Evolutionary conservation across 345 rosid species (phyloP).

Genomic region (Odontarrhena argentea): DNA sequence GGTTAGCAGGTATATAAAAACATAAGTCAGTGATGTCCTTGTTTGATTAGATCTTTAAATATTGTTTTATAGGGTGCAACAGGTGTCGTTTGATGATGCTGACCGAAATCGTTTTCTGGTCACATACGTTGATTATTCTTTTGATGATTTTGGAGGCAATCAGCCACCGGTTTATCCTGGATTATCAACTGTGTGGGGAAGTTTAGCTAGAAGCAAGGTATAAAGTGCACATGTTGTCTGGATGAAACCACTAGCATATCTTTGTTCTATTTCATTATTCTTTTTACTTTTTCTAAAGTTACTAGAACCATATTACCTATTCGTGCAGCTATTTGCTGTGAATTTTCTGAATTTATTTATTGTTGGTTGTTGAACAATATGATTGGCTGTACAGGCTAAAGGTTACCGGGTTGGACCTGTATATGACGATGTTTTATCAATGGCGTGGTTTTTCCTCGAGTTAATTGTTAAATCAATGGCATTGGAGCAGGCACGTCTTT

Average conservation of each 20-base stretch:
- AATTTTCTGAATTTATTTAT: conserved; percentile 10
- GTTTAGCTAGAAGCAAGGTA: conserved; percentile 99
- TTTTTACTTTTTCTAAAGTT: conserved; percentile 11
- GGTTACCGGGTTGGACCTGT: conserved; percentile 99
- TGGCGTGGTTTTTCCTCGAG: conserved; percentile 99
- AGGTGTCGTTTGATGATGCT: conserved; percentile 95
- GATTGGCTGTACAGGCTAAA: conserved; percentile 71
- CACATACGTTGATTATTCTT: conserved; percentile 90
- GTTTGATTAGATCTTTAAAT: conserved; percentile 28
- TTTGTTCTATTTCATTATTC: conserved; percentile 15
- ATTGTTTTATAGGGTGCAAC: conserved; percentile 80
- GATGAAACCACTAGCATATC: conserved; percentile 14
- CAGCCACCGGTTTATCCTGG: conserved; percentile 99
- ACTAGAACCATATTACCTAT: conserved; percentile 16
- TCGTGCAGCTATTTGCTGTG: conserved; percentile 23
- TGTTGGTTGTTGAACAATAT: conserved; percentile 25
- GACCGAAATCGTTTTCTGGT: conserved; percentile 94
- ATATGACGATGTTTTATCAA: conserved; percentile 95
- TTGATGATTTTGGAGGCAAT: conserved; percentile 99
- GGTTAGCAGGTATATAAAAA: background rate
- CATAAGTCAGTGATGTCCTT: conserved; percentile 10
- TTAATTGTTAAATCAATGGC: conserved; percentile 97
- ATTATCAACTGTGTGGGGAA: conserved; percentile 97
- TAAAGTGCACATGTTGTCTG: conserved; percentile 4
- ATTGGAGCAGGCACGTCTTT: conserved; percentile 89